Conservation (phyloP, 768 basidiomycete species). For the Mycena alexandri region DNA sequence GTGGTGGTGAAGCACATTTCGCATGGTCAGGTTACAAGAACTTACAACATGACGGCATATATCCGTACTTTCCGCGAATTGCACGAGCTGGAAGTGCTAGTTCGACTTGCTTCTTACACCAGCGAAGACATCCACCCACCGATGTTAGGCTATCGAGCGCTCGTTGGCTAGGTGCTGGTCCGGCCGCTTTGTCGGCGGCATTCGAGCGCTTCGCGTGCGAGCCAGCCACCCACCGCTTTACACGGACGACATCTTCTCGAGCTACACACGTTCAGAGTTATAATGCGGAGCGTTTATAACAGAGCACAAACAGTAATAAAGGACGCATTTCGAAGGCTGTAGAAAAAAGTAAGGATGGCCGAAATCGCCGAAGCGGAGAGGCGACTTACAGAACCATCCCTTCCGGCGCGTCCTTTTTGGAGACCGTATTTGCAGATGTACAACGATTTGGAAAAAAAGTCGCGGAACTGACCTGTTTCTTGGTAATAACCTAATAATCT, state of each 20-base stretch:
- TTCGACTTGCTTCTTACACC: not conserved
- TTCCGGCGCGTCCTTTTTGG: constrained; percentile 76
- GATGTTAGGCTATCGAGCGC: constrained; percentile 72
- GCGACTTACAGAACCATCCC: constrained; percentile 76
- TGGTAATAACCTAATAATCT: constrained; percentile 79
- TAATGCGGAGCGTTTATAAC: not conserved
- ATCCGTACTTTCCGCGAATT: constrained; percentile 69
- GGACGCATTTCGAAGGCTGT: constrained; percentile 83
- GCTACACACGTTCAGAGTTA: constrained; percentile 54
- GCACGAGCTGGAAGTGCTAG: constrained; percentile 45
- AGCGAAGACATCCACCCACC: constrained; percentile 53
- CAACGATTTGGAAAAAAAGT: not conserved
- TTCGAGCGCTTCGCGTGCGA: constrained; percentile 60
- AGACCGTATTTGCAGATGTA: not conserved
- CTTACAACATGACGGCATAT: constrained; percentile 81
- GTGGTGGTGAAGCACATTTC: not conserved
- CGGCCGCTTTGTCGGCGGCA: constrained; percentile 58
- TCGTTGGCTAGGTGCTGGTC: constrained; percentile 75
- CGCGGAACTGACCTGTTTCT: constrained; percentile 74
- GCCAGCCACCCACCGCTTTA: constrained; percentile 64
- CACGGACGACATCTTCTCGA: constrained; percentile 76
- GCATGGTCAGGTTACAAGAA: not conserved
- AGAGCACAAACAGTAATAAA: constrained; percentile 79
- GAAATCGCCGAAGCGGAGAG: not conserved
- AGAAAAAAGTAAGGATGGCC: constrained; percentile 12